Conservation (phyloP, 2,329 filamentous ascomycete species). For the Aspergillus candidus region DNA sequence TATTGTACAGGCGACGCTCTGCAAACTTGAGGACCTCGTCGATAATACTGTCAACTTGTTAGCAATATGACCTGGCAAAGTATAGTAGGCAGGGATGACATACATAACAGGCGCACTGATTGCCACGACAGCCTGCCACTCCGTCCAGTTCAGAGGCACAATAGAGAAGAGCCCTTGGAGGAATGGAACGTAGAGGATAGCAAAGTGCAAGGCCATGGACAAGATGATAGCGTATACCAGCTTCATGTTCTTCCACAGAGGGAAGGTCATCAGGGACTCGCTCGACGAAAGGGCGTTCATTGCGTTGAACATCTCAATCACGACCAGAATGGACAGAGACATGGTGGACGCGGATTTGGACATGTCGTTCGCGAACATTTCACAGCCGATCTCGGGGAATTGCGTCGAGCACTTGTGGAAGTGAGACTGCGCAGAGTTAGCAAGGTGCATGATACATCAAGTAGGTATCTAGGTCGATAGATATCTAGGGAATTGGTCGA, state of each 20-base stretch:
- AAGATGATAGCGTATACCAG: slow-evolving; percentile 89
- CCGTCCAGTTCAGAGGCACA: slow-evolving; percentile 71
- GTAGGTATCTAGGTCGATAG: slow-evolving; percentile 6
- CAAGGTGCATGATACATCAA: neutral
- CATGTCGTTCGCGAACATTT: slow-evolving; percentile 82
- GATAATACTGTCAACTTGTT: slow-evolving; percentile 53
- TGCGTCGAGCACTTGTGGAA: slow-evolving; percentile 87
- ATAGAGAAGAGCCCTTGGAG: slow-evolving; percentile 87
- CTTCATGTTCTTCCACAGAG: slow-evolving; percentile 98
- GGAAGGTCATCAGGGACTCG: slow-evolving; percentile 86
- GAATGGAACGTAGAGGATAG: slow-evolving; percentile 84
- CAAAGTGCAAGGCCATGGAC: slow-evolving; percentile 93
- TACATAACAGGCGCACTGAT: slow-evolving; percentile 92
- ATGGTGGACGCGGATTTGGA: slow-evolving; percentile 88
- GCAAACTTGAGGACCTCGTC: slow-evolving; percentile 77
- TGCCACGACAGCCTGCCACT: slow-evolving; percentile 85
- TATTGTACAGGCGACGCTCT: slow-evolving; percentile 60
- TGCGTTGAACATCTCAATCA: slow-evolving; percentile 99
- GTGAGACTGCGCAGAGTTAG: slow-evolving; percentile 50
- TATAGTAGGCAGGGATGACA: slow-evolving; percentile 39
- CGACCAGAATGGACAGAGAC: slow-evolving; percentile 82
- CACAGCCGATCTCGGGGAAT: slow-evolving; percentile 84
- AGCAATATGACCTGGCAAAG: slow-evolving; percentile 10
- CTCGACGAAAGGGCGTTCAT: slow-evolving; percentile 96
- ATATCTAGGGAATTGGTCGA: slow-evolving; percentile 3